Percentiles rank a stretch among this genome's conserved stretches.
Evolutionary conservation across 306 rosid species (phyloP).

Genomic region (Hippophae rhamnoides): DNA sequence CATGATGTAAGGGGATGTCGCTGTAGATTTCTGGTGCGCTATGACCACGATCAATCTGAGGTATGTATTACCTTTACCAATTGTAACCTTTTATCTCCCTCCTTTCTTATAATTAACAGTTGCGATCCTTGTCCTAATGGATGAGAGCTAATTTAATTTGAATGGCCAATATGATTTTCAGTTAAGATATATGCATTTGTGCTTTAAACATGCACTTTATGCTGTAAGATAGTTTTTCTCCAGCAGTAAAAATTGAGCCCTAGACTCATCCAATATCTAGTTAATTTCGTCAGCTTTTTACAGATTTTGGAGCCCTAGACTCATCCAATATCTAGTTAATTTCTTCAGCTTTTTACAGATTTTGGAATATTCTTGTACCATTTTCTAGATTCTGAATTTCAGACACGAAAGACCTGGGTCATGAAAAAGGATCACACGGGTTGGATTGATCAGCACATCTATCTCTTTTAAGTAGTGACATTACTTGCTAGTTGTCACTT

Average conservation of each 20-base stretch:
- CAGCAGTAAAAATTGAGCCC: neutral
- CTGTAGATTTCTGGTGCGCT: constrained; percentile 97
- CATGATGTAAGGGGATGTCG: constrained; percentile 99
- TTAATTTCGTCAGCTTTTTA: no score
- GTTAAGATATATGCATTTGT: neutral
- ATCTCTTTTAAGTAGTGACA: no score
- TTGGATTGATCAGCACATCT: no score
- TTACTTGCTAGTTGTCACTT: no score
- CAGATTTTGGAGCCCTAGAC: no score
- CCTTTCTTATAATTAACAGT: neutral
- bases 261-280: no score
- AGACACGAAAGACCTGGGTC: no score
- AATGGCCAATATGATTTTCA: neutral
- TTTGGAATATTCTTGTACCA: no score
- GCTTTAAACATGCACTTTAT: neutral
- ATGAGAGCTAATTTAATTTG: neutral
- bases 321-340: no score
- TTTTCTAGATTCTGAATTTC: no score
- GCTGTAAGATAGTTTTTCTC: neutral
- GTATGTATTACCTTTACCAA: constrained; percentile 29
- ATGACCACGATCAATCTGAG: constrained; percentile 95
- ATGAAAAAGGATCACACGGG: no score
- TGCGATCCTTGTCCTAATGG: neutral
- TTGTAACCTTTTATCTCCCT: neutral
- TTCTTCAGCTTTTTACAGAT: no score